Conservation (phyloP, 2,329 filamentous ascomycete species). For the Trichoderma brevicompactum region DNA sequence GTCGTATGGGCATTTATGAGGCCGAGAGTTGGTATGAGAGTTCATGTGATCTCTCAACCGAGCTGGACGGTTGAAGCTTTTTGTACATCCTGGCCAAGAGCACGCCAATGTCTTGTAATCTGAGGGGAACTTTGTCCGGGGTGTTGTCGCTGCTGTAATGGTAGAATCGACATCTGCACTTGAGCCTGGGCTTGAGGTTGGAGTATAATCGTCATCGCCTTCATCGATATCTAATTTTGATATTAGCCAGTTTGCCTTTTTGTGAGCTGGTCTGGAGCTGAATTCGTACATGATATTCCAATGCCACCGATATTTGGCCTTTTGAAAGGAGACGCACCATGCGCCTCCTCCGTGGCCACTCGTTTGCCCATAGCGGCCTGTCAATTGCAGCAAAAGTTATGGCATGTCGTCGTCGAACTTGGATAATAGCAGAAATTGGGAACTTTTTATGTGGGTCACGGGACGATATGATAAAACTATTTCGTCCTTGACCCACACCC, state of each 20-base stretch:
- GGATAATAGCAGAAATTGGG: slow-evolving; percentile 40
- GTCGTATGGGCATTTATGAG: slow-evolving; percentile 71
- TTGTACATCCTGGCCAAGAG: slow-evolving; percentile 72
- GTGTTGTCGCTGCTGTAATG: slow-evolving; percentile 44
- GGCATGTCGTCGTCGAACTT: slow-evolving; percentile 25
- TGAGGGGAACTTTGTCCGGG: slow-evolving; percentile 63
- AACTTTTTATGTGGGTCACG: slow-evolving; percentile 32
- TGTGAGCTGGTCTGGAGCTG: no score
- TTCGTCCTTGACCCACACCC: background rate
- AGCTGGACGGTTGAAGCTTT: slow-evolving; percentile 86
- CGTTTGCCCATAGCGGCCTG: slow-evolving; percentile 42
- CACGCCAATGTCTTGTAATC: slow-evolving; percentile 79
- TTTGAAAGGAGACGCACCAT: slow-evolving; percentile 38
- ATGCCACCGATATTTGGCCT: slow-evolving; percentile 33
- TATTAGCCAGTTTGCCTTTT: background rate
- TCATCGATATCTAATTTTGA: slow-evolving; percentile 38
- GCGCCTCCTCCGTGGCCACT: slow-evolving; percentile 35
- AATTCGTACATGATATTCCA: slow-evolving; percentile 35
- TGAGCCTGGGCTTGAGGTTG: slow-evolving; percentile 42
- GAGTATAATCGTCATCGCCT: slow-evolving; percentile 42
- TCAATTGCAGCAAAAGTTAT: slow-evolving; percentile 9
- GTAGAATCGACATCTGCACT: slow-evolving; percentile 40
- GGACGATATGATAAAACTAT: slow-evolving; percentile 19
- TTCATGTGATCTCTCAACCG: slow-evolving; percentile 79
- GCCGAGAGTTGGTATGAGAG: slow-evolving; percentile 83